Percentiles rank a stretch among this genome's conserved stretches.
Evolutionary conservation across 2,329 filamentous ascomycete genomes (phyloP).

Genomic region (Paraconiothyrium sp.): DNA sequence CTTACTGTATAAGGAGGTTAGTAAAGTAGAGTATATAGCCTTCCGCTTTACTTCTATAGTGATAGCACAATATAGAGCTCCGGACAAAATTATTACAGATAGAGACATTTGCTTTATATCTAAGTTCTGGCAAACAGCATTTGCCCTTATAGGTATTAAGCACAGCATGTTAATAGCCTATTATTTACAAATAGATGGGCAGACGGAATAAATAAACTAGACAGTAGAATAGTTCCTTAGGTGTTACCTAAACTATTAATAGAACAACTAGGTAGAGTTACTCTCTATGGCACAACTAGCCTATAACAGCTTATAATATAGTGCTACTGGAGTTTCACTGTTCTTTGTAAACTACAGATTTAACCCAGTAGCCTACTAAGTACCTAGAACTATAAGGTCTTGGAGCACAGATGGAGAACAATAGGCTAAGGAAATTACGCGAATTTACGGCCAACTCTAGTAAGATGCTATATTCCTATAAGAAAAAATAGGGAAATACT

Average conservation of each 20-base stretch:
- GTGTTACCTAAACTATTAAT: slow-evolving; percentile 7
- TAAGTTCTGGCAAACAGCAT: not conserved
- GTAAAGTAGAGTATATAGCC: no score
- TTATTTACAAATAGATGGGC: slow-evolving; percentile 6
- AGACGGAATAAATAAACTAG: slow-evolving; percentile 10
- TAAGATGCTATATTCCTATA: not conserved
- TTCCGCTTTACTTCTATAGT: no score
- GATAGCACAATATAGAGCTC: no score
- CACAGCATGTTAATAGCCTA: slow-evolving; percentile 4
- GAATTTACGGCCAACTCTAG: not conserved
- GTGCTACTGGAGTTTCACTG: slow-evolving; percentile 4
- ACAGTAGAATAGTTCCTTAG: slow-evolving; percentile 4
- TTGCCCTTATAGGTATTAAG: slow-evolving; percentile 3
- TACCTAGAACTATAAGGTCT: not conserved
- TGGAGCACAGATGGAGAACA: slow-evolving; percentile 8
- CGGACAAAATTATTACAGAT: slow-evolving; percentile 11
- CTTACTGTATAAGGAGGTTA: no score
- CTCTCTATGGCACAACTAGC: slow-evolving; percentile 6
- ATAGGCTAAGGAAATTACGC: slow-evolving; percentile 4
- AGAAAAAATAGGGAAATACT: slow-evolving; percentile 15
- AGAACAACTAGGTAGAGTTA: slow-evolving; percentile 11
- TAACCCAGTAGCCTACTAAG: slow-evolving; percentile 3
- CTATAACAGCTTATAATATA: slow-evolving; percentile 17
- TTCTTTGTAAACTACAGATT: slow-evolving; percentile 15
- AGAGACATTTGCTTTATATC: not conserved